A percentile compares a stretch with the other conserved stretches of the same genome.
Conservation (phyloP, 208 protist genomes). For the Trichomonas tenax region DNA sequence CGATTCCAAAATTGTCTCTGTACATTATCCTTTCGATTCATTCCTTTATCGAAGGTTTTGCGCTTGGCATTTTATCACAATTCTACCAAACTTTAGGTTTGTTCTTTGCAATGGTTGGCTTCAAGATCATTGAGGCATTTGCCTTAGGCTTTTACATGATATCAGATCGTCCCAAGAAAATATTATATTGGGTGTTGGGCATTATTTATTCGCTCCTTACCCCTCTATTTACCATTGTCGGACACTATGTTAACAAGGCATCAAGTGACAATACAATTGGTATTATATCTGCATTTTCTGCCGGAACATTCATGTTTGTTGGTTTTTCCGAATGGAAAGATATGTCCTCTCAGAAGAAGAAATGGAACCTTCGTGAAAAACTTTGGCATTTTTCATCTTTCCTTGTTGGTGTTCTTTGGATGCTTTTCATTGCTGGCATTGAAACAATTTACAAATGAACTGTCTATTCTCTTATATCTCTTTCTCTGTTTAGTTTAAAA, state of each 20-base stretch:
- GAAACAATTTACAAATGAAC: not conserved
- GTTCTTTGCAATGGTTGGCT: not conserved
- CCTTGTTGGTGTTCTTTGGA: not conserved
- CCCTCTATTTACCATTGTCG: not conserved
- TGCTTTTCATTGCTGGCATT: not conserved
- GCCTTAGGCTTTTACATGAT: not conserved
- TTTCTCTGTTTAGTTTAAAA: too few species aligned
- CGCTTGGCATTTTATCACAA: not conserved
- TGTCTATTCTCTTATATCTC: too few species aligned
- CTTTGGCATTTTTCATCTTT: not conserved
- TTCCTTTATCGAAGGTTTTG: not conserved
- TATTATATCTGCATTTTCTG: not conserved
- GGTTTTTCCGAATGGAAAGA: not conserved
- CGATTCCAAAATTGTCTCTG: not conserved
- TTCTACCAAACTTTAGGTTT: not conserved
- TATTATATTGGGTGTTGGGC: not conserved
- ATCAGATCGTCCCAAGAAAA: not conserved
- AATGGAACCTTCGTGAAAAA: not conserved
- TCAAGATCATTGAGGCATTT: not conserved
- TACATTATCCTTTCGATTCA: not conserved
- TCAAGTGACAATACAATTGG: not conserved
- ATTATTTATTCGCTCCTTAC: not conserved
- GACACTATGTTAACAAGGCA: not conserved
- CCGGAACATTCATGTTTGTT: not conserved
- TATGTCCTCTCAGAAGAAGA: not conserved